These are phyloP conservation scores for Ricinus communis DNA, from an alignment of 345 rosid species.

Conservation along the genomic window DNA sequence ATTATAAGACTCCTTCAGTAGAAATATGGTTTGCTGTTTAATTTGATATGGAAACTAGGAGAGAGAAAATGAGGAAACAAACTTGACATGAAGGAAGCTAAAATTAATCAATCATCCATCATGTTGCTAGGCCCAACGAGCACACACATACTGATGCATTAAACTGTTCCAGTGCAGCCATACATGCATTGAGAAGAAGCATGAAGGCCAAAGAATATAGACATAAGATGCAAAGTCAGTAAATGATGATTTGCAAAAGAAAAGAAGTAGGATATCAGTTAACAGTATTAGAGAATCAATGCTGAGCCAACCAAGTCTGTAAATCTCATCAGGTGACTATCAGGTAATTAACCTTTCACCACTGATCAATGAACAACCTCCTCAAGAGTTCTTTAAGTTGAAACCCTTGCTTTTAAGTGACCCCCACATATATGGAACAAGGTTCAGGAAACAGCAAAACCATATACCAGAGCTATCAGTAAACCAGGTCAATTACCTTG, in stretches of 20 bases:
- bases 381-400: neutral
- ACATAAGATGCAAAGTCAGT: neutral
- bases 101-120: neutral
- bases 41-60: neutral
- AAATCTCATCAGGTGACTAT: neutral
- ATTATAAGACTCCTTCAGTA: neutral
- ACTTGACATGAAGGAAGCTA: neutral
- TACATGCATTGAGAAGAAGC: neutral
- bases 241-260: neutral
- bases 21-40: neutral
- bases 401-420: neutral
- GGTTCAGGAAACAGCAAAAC: neutral
- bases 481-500: neutral
- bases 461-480: conserved; percentile 2
- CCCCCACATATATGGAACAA: neutral
- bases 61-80: neutral
- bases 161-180: neutral
- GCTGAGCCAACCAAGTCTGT: neutral
- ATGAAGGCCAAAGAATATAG: neutral
- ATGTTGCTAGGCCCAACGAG: neutral
- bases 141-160: neutral
- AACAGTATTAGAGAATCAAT: neutral
- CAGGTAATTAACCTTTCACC: neutral
- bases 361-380: neutral
- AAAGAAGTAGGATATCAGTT: neutral